Base-by-base conservation (phyloP, 2,329 filamentous ascomycete genomes). In the Drechslerella stenobrocha region DNA sequence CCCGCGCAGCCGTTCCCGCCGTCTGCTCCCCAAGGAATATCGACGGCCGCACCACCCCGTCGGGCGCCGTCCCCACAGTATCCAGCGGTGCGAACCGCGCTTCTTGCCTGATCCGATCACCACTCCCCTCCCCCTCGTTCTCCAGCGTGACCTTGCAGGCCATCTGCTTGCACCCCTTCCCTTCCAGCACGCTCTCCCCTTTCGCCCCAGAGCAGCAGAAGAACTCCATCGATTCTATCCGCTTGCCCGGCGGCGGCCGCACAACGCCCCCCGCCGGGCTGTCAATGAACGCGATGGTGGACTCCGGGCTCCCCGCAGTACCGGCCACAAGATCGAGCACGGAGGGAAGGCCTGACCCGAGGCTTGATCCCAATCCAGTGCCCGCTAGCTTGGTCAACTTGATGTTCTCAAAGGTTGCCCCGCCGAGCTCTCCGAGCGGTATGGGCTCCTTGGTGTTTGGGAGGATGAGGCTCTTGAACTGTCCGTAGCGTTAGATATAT, bases 401-500 rank as follows among this genome's bases (percentile, higher is more conserved):
- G 28, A 67, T 35, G 35, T 60, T 56, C 37, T 60, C 8, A 30
- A 67, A 67, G 2, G 44, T 67, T 18, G 50, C 18, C 24, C 63
- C 63, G 8, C 55, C 63, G 42, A 60, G 45, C 13, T 60, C 55
- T 20, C 28, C 50, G 0, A 67, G 24, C 4, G 44, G 44, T 9
- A 67, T 35, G 15, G 28, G 35, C 6, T 42, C 34, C n/a, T 28
- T 34, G 0, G 26, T 7, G 13, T 37, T 15, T 47, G 63, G 63
- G n/a, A 60, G 44, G 7, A 67, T 40, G 18, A 67, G 44, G 22
- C 53, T 56, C 50, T 45, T 48, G 46, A 67, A 67, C 63, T 67
- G 20, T 28, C 7, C 18, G 18, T 23, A 26, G n/a, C n/a, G n/a
- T 46, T 46, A 22, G n/a, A 23, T 3, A 4, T 22, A 8, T 8